These are phyloP conservation scores for Vanrija sp. DNA, from an alignment of 1,284 basidiomycete genomes.

Conservation along the genomic window DNA sequence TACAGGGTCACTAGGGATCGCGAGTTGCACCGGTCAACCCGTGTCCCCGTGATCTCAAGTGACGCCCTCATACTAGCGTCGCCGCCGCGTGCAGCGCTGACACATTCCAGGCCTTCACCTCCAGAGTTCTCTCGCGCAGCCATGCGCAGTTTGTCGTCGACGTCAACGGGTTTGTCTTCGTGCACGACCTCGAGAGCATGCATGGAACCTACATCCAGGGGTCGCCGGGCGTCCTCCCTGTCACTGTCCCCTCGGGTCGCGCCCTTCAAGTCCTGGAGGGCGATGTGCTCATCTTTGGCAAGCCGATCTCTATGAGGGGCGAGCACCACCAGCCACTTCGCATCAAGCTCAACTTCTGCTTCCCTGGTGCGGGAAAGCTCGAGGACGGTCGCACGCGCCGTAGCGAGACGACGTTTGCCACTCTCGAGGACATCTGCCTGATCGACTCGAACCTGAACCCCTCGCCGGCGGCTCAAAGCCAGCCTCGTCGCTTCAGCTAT, in stretches of 20 bases:
- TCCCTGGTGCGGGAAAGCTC: background rate
- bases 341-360: constrained; percentile 1
- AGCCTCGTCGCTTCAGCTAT: constrained; percentile 3
- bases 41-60: too few species aligned
- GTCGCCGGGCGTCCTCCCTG: background rate
- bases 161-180: constrained; percentile 20
- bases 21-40: too few species aligned
- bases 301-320: constrained; percentile 10
- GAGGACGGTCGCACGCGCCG: background rate
- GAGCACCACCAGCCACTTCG: constrained; percentile 1
- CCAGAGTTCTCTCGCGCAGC: constrained; percentile 29
- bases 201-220: constrained; percentile 27
- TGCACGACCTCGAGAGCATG: constrained; percentile 29
- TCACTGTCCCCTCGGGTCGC: background rate
- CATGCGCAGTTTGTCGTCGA: constrained; percentile 29
- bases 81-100: too few species aligned
- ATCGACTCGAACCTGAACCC: background rate
- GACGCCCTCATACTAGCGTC: too few species aligned
- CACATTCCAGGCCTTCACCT: constrained; percentile 10
- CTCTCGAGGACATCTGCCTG: background rate
- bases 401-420: background rate
- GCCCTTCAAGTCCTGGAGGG: constrained; percentile 22
- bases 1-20: background rate
- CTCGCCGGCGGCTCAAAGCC: background rate
- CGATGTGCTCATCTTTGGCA: constrained; percentile 29